Percentiles rank a stretch among this genome's conserved stretches.
Conservation (phyloP, 2,329 filamentous ascomycete genomes). For the Fusarium penzigii region DNA sequence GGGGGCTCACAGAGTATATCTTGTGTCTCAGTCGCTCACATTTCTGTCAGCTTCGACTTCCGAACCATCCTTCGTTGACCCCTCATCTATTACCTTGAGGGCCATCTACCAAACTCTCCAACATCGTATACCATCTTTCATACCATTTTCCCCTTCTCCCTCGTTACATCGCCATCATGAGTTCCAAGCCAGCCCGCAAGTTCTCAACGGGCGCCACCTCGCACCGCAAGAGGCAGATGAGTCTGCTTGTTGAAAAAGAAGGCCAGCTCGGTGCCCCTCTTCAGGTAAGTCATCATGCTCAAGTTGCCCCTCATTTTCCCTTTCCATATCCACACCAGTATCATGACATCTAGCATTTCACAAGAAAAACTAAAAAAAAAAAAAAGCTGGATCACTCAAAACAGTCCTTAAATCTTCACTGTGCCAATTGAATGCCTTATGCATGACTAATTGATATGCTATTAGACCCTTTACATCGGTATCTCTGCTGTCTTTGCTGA, state of each 20-base stretch:
- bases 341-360: slow-evolving; percentile 24
- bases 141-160: slow-evolving; percentile 10
- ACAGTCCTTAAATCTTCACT: background rate
- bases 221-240: slow-evolving; percentile 50
- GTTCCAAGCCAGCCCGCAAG: slow-evolving; percentile 35
- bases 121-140: slow-evolving; percentile 14
- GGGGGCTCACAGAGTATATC: slow-evolving; percentile 24
- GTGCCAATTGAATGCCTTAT: background rate
- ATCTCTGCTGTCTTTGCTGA: slow-evolving; percentile 58
- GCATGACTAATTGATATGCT: slow-evolving; percentile 12
- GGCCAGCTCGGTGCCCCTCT: slow-evolving; percentile 47
- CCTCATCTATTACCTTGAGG: slow-evolving; percentile 7
- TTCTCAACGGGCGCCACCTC: slow-evolving; percentile 47
- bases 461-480: slow-evolving; percentile 62
- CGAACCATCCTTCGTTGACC: slow-evolving; percentile 12
- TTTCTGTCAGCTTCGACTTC: slow-evolving; percentile 5
- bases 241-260: slow-evolving; percentile 43
- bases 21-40: slow-evolving; percentile 14
- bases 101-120: background rate
- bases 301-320: background rate
- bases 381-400: background rate
- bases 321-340: background rate
- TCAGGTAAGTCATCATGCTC: slow-evolving; percentile 39
- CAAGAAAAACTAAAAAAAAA: slow-evolving; percentile 1
- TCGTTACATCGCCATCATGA: slow-evolving; percentile 25